phyloP scores from a whole-genome alignment of 345 rosid species.

The Ceriops zippeliana region DNA sequence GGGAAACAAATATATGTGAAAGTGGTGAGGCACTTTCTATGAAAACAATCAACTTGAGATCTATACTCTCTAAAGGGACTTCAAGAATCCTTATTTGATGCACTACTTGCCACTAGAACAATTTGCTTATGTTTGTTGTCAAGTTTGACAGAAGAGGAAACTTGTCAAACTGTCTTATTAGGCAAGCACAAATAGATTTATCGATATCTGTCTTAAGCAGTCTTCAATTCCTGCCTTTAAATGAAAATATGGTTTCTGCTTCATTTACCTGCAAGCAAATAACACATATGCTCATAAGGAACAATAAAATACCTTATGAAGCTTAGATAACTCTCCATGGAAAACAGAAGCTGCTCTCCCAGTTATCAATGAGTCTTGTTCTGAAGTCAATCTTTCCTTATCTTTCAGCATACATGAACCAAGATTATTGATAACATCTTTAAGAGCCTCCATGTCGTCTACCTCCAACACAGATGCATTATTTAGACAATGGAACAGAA shows the following conservation, averaged over 20 bases:
- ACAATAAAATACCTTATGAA: conserved; percentile 43
- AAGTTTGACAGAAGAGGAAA: not conserved
- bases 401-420: conserved; percentile 44
- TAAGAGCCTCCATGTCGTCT: conserved; percentile 49
- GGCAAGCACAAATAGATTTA: not conserved
- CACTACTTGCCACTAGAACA: too few relatives aligned
- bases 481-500: conserved; percentile 53
- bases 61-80: too few relatives aligned
- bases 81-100: too few relatives aligned
- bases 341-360: conserved; percentile 18
- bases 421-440: conserved; percentile 56
- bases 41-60: too few relatives aligned
- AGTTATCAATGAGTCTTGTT: conserved; percentile 31
- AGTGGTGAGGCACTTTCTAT: too few relatives aligned
- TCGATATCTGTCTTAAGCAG: too few relatives aligned
- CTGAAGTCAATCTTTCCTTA: conserved; percentile 21
- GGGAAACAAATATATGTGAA: too few relatives aligned
- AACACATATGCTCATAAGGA: not conserved
- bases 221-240: too few relatives aligned
- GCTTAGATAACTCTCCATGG: conserved; percentile 24
- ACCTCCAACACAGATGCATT: conserved; percentile 49
- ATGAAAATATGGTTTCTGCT: not conserved
- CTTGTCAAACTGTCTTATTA: not conserved
- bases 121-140: not conserved
- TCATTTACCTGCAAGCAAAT: not conserved